Conservation (phyloP, 2,329 filamentous ascomycete species). For the Fusarium longipes region DNA sequence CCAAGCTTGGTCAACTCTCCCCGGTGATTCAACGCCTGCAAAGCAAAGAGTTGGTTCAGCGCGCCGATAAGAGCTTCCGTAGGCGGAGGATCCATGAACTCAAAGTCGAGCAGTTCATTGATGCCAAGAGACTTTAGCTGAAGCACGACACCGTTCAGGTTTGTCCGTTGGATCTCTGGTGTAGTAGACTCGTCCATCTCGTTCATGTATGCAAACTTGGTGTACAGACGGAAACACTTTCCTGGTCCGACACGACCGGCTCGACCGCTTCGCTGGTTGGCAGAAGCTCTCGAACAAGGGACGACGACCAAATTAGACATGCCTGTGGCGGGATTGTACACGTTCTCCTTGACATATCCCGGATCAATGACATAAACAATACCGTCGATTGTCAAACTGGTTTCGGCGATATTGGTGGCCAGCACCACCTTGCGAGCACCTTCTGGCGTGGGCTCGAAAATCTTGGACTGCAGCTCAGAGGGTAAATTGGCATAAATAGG, state of each 20-base stretch:
- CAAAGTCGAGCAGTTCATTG: constrained; percentile 91
- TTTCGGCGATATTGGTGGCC: constrained; percentile 97
- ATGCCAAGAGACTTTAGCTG: constrained; percentile 91
- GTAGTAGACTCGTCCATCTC: constrained; percentile 93
- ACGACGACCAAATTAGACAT: constrained; percentile 94
- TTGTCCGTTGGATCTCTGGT: constrained; percentile 92
- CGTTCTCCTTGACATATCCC: constrained; percentile 94
- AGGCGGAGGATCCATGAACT: constrained; percentile 94
- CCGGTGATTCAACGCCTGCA: constrained; percentile 88
- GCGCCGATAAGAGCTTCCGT: constrained; percentile 90
- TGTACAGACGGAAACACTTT: constrained; percentile 94
- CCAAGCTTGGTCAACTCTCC: constrained; percentile 92
- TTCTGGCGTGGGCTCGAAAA: constrained; percentile 91
- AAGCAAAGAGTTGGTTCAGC: constrained; percentile 89
- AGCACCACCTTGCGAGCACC: constrained; percentile 90
- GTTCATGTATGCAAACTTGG: constrained; percentile 92
- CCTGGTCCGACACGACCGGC: constrained; percentile 92
- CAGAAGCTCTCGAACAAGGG: constrained; percentile 89
- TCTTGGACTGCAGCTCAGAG: constrained; percentile 89
- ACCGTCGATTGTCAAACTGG: constrained; percentile 92
- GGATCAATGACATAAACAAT: constrained; percentile 97
- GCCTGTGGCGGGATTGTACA: constrained; percentile 89
- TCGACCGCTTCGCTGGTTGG: constrained; percentile 91
- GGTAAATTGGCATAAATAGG: constrained; percentile 96
- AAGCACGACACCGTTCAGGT: constrained; percentile 85